Evolutionary conservation across 2,329 filamentous ascomycete species (phyloP), one percentile per base, ranked within the genome.

Genomic region (Falciphora oryzae): DNA sequence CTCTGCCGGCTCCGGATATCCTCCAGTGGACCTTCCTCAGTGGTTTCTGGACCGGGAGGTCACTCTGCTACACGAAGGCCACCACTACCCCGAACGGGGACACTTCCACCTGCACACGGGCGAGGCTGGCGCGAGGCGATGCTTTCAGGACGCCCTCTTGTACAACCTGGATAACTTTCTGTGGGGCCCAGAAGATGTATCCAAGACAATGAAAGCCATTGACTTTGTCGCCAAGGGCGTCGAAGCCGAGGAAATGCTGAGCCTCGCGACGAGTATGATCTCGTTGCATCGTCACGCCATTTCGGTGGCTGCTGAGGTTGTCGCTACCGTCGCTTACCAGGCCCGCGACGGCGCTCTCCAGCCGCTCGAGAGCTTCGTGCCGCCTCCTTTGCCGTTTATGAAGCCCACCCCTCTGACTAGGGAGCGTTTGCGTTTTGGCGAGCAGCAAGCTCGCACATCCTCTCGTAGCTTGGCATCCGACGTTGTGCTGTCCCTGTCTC

Each of bases 1-100:
- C 44, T 7, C 44, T 22, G 10, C 22, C 78, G 59, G 68, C 18
- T 85, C 14, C 8, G 44, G 35, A 25, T 62, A 57, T 18, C 84
- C 84, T n/a, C 77, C 80, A 2, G 75, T 85, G 28, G 77, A 80
- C 62, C 75, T 90, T 18, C 86, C 88, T 0, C 74, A 79, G 65
- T 82, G 79, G 74, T 90, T 90, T 67, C 73, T 85, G 63, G 75
- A 81, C 56, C 73, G 77, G 27, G 83, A 83, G 64, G 79, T 90
- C 32, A 72, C 73, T 60, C 70, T 80, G 35, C 4, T 6, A 10
- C 35, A 50, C 35, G 35, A 62, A 29, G 8, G n/a, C 44, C 18
- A 25, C 44, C n/a, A 53, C 44, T 53, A 53, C 22, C 44, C 22
- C 44, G 10, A 53, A 25, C 18, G 3, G 10, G 44, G 44, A 53